Base-by-base conservation (phyloP, 768 basidiomycete species). In the Pleurotus tuoliensis region DNA sequence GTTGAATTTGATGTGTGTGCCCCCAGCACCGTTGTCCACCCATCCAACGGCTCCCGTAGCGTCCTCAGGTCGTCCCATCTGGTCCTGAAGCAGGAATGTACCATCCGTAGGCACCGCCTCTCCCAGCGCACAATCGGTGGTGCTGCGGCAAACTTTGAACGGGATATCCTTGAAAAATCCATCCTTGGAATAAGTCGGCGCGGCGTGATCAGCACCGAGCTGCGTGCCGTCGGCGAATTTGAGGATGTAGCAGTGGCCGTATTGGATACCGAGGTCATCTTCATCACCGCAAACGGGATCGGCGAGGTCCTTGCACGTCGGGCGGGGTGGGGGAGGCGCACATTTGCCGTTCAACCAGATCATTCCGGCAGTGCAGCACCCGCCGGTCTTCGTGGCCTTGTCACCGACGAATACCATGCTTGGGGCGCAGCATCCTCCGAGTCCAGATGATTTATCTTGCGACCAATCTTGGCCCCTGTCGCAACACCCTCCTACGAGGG, bases 181-280 rank as follows among this genome's bases (percentile, higher is more conserved):
- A 12, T 53, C 38, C 39, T 53, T 53, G n/a, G 51, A 53, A 18
- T 53, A 53, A 8, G 38, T 53, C 0, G 37, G 37, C 1, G 39
- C 51, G 25, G 11, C 51, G 20, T 53, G 51, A 24, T 53, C 51
- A 16, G n/a, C 51, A 25, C 51, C 51, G 39, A 53, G 51, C n/a
- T 53, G 51, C 4, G 51, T 53, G 20, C 39, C 51, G 51, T 53
- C 51, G 18, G n/a, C 24, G 51, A 53, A 53, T 41, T 22, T 18
- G 39, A 53, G 51, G 39, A 53, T 53, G 51, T 53, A 53, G 51
- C 51, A 53, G 51, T 53, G 51, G 39, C 51, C 51, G 39, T 53
- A 53, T 41, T 53, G 24, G 22, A 53, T 53, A 5, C 51, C 51
- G 11, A 53, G 39, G 12, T 53, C 51, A 9, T 11, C 20, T 2